Evolutionary conservation across 176 grass and related monocot species (phyloP).

Genomic region (Eragrostis curvula): DNA sequence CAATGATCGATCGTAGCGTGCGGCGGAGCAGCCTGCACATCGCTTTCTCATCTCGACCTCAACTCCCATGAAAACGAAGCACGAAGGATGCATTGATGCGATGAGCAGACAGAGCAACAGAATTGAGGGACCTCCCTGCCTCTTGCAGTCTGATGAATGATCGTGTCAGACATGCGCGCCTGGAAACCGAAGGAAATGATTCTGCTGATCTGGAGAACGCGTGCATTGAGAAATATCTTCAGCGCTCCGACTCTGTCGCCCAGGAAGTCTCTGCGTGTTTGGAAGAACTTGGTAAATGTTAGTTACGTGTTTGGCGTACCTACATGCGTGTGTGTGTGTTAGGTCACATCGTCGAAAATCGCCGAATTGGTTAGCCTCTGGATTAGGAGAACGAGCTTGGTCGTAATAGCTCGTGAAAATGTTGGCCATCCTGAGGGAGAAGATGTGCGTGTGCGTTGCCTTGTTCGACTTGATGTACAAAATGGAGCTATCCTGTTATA

Average conservation of each 20-base stretch:
- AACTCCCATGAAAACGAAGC: not conserved
- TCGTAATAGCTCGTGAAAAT: not conserved
- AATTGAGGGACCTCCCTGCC: not conserved
- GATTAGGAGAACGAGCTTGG: not conserved
- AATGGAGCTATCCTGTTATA: not conserved
- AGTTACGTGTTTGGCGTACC: not conserved
- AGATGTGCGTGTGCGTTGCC: not conserved
- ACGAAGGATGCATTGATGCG: not conserved
- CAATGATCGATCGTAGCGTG: not conserved
- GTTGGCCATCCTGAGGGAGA: not conserved
- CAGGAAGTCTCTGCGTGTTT: not conserved
- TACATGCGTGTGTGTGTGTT: not conserved
- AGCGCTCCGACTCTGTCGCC: not conserved
- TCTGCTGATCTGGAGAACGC: not conserved
- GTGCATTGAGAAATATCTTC: not conserved
- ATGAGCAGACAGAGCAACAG: slow-evolving; percentile 13
- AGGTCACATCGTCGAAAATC: not conserved
- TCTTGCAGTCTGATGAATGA: not conserved
- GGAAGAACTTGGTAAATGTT: not conserved
- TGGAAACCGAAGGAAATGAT: slow-evolving; percentile 1
- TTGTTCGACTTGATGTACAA: not conserved
- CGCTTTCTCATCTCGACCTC: slow-evolving; percentile 10
- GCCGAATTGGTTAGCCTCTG: not conserved
- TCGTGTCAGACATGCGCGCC: not conserved
- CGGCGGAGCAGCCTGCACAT: not conserved